Conservation (phyloP, 1,139 yeast species). For the Geotrichum cucujoidarum region DNA sequence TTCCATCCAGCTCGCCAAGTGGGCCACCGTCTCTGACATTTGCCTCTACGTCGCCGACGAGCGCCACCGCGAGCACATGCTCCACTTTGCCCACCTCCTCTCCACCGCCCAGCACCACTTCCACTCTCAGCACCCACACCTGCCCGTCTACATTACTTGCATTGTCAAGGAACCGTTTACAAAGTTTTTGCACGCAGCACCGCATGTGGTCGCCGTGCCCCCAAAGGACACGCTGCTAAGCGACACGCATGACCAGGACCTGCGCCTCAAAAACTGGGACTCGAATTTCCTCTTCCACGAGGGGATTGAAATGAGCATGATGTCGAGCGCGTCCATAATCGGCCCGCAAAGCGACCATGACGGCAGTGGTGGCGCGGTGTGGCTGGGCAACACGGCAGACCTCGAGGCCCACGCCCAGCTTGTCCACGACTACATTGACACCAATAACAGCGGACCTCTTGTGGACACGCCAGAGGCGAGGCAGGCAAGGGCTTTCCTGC, state of each 20-base stretch:
- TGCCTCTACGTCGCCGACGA: constrained; percentile 54
- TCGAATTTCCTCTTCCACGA: constrained; percentile 68
- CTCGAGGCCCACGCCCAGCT: constrained; percentile 34
- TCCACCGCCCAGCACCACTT: constrained; percentile 28
- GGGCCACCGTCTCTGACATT: constrained; percentile 64
- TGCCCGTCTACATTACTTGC: constrained; percentile 25
- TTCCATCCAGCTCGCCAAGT: constrained; percentile 68
- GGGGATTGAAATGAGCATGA: constrained; percentile 69
- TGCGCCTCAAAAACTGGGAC: constrained; percentile 56
- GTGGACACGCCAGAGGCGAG: constrained; percentile 2
- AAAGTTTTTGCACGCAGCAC: constrained; percentile 26
- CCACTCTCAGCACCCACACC: constrained; percentile 20
- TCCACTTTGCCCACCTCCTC: constrained; percentile 25
- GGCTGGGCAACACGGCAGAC: constrained; percentile 75
- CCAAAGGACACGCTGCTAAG: constrained; percentile 24
- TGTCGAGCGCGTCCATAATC: constrained; percentile 73
- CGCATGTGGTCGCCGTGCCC: constrained; percentile 32
- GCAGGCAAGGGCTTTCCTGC: constrained; percentile 5
- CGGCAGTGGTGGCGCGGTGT: constrained; percentile 43
- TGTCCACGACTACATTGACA: constrained; percentile 13
- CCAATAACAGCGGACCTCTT: neutral
- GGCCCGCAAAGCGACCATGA: constrained; percentile 27
- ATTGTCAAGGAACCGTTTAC: constrained; percentile 28
- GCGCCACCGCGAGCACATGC: constrained; percentile 20
- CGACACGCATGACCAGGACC: constrained; percentile 30